A percentile compares a stretch with the other conserved stretches of the same genome.
Conservation (phyloP, 176 grass and related monocot species). For the Zoysia japonica region DNA sequence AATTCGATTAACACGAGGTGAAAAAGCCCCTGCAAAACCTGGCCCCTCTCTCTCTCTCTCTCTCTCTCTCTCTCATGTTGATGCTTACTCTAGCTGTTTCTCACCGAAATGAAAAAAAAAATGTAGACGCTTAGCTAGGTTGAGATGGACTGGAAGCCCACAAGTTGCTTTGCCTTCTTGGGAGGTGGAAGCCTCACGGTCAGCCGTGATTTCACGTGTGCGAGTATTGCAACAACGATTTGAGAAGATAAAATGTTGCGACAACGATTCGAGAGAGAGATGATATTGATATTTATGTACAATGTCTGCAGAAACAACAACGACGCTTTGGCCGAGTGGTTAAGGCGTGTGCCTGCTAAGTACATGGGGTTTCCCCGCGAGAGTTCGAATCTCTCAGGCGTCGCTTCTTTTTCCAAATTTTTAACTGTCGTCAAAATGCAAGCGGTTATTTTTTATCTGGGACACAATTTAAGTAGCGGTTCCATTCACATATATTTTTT, state of each 20-base stretch:
- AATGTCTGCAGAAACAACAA: not conserved
- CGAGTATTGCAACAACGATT: not conserved
- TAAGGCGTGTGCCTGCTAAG: conserved; percentile 99
- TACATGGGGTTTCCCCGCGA: conserved; percentile 99
- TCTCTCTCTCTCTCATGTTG: not conserved
- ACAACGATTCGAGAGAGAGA: too few species aligned
- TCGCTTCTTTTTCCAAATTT: not conserved
- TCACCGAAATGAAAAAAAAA: too few species aligned
- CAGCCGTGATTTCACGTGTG: not conserved
- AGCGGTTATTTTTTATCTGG: too few species aligned
- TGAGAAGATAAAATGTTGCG: too few species aligned
- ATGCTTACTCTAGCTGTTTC: not conserved
- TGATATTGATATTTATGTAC: too few species aligned
- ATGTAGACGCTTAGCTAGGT: not conserved
- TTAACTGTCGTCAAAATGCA: not conserved
- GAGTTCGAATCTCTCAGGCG: conserved; percentile 99
- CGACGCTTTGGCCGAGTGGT: conserved; percentile 99
- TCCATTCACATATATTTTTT: not conserved
- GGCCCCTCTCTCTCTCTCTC: not conserved
- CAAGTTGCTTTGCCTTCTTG: not conserved
- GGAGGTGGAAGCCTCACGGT: not conserved
- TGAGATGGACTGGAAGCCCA: not conserved
- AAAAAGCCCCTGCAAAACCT: not conserved
- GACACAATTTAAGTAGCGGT: not conserved
- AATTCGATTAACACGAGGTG: conserved; percentile 28